phyloP scores from a whole-genome alignment of 2,329 filamentous ascomycete genomes.

The Sphaceloma murrayae region DNA sequence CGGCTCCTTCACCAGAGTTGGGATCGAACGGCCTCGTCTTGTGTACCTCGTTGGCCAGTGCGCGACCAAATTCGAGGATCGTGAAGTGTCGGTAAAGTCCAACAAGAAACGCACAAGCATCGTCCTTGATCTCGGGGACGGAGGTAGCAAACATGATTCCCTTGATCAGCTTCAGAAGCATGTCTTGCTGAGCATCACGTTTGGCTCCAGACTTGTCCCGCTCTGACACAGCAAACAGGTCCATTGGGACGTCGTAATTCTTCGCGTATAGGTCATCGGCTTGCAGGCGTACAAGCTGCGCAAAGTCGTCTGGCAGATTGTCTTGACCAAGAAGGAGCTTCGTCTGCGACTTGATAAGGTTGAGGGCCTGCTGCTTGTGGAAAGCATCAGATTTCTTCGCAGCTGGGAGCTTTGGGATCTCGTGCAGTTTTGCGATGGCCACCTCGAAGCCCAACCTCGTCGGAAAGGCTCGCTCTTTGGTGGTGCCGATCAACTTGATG shows the following conservation, averaged over 20 bases:
- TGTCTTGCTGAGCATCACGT: conserved; percentile 72
- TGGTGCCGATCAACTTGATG: conserved; percentile 78
- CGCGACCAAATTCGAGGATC: conserved; percentile 76
- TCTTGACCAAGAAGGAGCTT: conserved; percentile 87
- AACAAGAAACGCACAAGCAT: conserved; percentile 64
- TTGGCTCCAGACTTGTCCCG: conserved; percentile 76
- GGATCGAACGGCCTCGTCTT: conserved; percentile 72
- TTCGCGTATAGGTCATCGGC: conserved; percentile 71
- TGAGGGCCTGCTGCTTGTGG: conserved; percentile 89
- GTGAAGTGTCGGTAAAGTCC: conserved; percentile 85
- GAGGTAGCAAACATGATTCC: conserved; percentile 79
- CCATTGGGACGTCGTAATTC: conserved; percentile 61
- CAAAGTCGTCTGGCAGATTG: conserved; percentile 78
- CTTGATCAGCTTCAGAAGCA: conserved; percentile 78
- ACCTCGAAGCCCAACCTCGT: conserved; percentile 77
- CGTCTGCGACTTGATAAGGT: conserved; percentile 76
- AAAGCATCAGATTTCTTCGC: conserved; percentile 64
- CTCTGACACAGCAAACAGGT: conserved; percentile 65
- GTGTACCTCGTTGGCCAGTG: conserved; percentile 72
- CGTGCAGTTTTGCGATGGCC: conserved; percentile 79
- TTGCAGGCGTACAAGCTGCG: conserved; percentile 73
- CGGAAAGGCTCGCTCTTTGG: conserved; percentile 79
- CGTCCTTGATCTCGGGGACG: conserved; percentile 66
- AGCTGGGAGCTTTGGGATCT: conserved; percentile 55
- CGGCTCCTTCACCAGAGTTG: conserved; percentile 71